Base-by-base conservation (phyloP, 306 rosid genomes). In the Sesbania bispinosa region DNA sequence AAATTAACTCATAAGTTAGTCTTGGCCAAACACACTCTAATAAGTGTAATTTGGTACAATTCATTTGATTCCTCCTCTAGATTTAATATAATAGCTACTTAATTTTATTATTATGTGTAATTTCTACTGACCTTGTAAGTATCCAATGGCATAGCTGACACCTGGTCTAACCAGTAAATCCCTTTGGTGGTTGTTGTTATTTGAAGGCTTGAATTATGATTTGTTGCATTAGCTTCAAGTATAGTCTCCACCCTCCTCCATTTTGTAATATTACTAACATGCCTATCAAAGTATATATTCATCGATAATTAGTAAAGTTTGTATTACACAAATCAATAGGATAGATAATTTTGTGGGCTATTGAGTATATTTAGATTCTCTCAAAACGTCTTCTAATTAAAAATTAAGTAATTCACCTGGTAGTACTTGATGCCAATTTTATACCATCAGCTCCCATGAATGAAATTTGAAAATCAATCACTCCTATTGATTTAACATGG, bases 391-490 rank as follows among this genome's bases (percentile, higher is more conserved):
- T n/a, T n/a, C n/a, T 23, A 39, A 57, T 7, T 58, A 32, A 58
- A 2, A 8, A 10, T 4, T 5, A 4, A 10, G 0, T 16, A 30
- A 18, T 82, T 80, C 61, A 86, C 97, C 60, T 80, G 38, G 87
- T 30, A 36, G 77, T 57, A 10, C 75, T 41, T 41, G 88, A 79
- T 72, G 96, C 89, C 62, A 88, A 51, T 52, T 36, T 50, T 0
- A 10, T 60, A 35, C 43, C 74, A 35, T 89, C 24, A 2, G 89
- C 76, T 23, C 79, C 85, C 0, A 62, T 82, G 38, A 90, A 61
- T 4, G 93, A 86, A 36, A 91, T 47, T 2, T 84, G 58, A 29
- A 91, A 52, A 41, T 87, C 82, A 81, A 85, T 52, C 19, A 82
- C 10, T 41, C 75, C 96, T 70, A 89, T 79, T 45, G 36, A 32